Percentiles rank a stretch among this genome's conserved stretches.
Conservation (phyloP, 345 rosid genomes). For the Conringia planisiliqua region DNA sequence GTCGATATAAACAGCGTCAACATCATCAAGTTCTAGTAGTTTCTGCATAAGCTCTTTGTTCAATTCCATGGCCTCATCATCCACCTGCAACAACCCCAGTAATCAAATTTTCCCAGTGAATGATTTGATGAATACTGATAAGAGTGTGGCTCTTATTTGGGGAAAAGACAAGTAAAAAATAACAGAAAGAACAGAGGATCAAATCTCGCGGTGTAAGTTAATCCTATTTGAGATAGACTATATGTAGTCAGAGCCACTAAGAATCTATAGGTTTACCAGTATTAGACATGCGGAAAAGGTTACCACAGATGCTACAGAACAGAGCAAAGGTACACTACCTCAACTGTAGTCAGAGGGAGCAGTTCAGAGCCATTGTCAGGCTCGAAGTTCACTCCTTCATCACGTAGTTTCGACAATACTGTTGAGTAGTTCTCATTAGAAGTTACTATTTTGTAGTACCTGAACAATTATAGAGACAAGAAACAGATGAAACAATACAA, state of each 20-base stretch:
- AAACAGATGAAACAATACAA: conserved; percentile 6
- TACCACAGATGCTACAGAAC: not conserved
- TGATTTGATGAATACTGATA: not conserved
- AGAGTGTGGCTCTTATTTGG: not conserved
- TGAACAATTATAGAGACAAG: conserved; percentile 30
- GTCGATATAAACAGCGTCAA: conserved; percentile 84
- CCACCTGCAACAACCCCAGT: conserved; percentile 54
- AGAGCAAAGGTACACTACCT: conserved; percentile 42
- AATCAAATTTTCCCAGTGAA: not conserved
- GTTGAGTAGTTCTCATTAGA: conserved; percentile 63
- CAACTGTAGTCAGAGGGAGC: conserved; percentile 64
- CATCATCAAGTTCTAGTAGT: conserved; percentile 88
- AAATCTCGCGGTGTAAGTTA: not conserved
- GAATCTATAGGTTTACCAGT: too few relatives aligned
- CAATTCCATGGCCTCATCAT: conserved; percentile 88
- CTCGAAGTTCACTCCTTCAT: conserved; percentile 75
- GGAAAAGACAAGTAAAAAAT: not conserved
- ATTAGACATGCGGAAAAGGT: too few relatives aligned
- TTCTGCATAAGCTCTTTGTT: conserved; percentile 78
- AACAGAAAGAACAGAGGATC: not conserved
- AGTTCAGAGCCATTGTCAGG: conserved; percentile 93
- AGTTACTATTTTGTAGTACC: conserved; percentile 80
- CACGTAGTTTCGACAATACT: conserved; percentile 60
- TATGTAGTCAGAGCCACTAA: not conserved
- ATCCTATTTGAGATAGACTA: not conserved